These are phyloP conservation scores for Magnusiomyces sp. DNA, from an alignment of 1,139 yeast genomes.

Conservation along the genomic window DNA sequence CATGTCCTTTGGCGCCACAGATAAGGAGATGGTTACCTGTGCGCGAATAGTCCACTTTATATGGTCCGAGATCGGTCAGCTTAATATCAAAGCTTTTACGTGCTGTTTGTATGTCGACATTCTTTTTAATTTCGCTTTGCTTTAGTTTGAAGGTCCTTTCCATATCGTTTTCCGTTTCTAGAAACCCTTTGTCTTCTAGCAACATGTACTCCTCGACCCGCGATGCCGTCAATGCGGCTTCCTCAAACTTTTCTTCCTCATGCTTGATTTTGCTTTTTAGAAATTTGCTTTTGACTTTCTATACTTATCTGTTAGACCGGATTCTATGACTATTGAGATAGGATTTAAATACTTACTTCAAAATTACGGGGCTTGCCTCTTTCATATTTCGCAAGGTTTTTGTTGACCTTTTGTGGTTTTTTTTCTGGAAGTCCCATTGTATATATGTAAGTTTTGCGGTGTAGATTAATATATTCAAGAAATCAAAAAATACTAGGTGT, in stretches of 20 bases:
- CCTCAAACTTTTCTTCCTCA: conserved; percentile 64
- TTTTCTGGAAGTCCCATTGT: no score
- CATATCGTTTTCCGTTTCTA: conserved; percentile 86
- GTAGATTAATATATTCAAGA: no score
- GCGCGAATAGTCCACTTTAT: conserved; percentile 67
- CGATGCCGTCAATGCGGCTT: conserved; percentile 64
- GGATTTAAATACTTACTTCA: neutral
- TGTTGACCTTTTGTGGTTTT: no score
- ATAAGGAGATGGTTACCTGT: conserved; percentile 80
- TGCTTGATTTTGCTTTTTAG: conserved; percentile 56
- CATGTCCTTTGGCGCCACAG: conserved; percentile 89
- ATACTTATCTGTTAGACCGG: neutral
- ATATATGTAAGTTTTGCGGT: no score
- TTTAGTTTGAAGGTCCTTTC: conserved; percentile 81
- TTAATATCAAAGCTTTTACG: conserved; percentile 68
- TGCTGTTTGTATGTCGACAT: conserved; percentile 67
- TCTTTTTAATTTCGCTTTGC: conserved; percentile 68
- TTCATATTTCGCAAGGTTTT: conserved; percentile 4
- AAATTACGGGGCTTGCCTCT: conserved; percentile 3
- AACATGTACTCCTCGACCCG: conserved; percentile 79
- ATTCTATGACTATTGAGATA: neutral
- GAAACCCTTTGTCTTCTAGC: conserved; percentile 73
- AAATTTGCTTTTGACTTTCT: conserved; percentile 44
- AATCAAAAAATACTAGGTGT: no score
- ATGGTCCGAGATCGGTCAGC: conserved; percentile 80